phyloP scores from a whole-genome alignment of 2,329 filamentous ascomycete genomes.

The Colletotrichum higginsianum region DNA sequence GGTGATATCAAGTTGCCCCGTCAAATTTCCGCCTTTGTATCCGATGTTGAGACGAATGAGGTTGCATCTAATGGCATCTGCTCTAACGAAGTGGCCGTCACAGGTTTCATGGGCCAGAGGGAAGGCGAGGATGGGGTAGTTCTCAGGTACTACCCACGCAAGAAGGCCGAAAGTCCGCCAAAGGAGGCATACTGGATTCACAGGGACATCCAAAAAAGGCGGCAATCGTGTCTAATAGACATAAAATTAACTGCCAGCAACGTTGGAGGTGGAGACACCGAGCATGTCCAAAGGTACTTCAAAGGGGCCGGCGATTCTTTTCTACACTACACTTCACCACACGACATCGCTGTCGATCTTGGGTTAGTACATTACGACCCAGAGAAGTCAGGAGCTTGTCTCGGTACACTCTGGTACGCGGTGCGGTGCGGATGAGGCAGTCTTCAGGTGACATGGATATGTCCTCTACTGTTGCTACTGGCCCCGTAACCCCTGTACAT shows the following conservation, averaged over 20 bases:
- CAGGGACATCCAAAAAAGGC: slow-evolving; percentile 38
- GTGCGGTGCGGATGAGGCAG: slow-evolving; percentile 33
- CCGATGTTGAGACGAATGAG: slow-evolving; percentile 6
- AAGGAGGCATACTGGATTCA: slow-evolving; percentile 35
- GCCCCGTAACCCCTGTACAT: slow-evolving; percentile 31
- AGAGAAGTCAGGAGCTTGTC: slow-evolving; percentile 25
- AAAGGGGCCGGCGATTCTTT: slow-evolving; percentile 49
- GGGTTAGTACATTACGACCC: slow-evolving; percentile 41
- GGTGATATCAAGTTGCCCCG: neutral
- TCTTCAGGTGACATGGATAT: slow-evolving; percentile 41
- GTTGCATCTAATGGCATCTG: slow-evolving; percentile 12
- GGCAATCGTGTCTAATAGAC: slow-evolving; percentile 48
- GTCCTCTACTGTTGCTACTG: slow-evolving; percentile 36
- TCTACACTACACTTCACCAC: slow-evolving; percentile 54
- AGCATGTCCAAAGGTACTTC: slow-evolving; percentile 45
- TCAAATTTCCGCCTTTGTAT: neutral
- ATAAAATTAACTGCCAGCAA: slow-evolving; percentile 48
- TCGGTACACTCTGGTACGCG: slow-evolving; percentile 34
- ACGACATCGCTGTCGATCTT: slow-evolving; percentile 54
- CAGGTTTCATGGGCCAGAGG: slow-evolving; percentile 18
- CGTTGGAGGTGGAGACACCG: slow-evolving; percentile 48
- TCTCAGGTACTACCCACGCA: slow-evolving; percentile 25
- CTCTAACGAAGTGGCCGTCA: slow-evolving; percentile 8
- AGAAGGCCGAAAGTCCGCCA: slow-evolving; percentile 15
- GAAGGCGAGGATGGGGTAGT: slow-evolving; percentile 18